A percentile compares a stretch with the other conserved stretches of the same genome.
These are phyloP conservation scores for Hanseniaspora clermontiae DNA, from an alignment of 805 yeast species.

Conservation along the genomic window DNA sequence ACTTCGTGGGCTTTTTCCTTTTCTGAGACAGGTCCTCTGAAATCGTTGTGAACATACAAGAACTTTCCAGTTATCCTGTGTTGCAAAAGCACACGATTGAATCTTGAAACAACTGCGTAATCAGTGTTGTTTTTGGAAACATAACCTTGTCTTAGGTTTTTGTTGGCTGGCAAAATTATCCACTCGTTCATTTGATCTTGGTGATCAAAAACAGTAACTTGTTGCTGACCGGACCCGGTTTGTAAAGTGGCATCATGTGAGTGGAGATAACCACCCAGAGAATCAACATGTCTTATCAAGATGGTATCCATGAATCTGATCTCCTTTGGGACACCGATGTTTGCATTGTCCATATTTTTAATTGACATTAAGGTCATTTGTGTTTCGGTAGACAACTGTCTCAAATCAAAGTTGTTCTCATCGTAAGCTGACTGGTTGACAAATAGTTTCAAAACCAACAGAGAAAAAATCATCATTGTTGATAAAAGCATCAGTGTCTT, in stretches of 20 bases:
- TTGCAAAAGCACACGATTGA: conserved; percentile 49
- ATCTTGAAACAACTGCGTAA: conserved; percentile 35
- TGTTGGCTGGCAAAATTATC: conserved; percentile 41
- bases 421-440: conserved; percentile 30
- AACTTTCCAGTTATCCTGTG: conserved; percentile 59
- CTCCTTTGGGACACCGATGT: conserved; percentile 41
- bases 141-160: conserved; percentile 25
- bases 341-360: conserved; percentile 29
- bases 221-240: conserved; percentile 60
- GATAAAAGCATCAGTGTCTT: conserved; percentile 14
- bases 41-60: conserved; percentile 50
- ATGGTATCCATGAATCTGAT: conserved; percentile 63
- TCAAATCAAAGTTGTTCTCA: conserved; percentile 36
- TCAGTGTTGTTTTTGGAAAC: conserved; percentile 14
- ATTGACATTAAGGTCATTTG: conserved; percentile 44
- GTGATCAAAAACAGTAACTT: conserved; percentile 58
- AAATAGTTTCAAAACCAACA: conserved; percentile 19
- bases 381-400: conserved; percentile 53
- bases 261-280: conserved; percentile 68
- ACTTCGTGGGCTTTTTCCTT: conserved; percentile 85
- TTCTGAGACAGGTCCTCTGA: conserved; percentile 78
- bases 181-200: conserved; percentile 58
- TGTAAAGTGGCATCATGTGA: conserved; percentile 56
- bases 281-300: conserved; percentile 54
- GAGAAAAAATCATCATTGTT: conserved; percentile 8